phyloP scores from a whole-genome alignment of 2,329 filamentous ascomycete genomes.

The Aureobasidium sp. region DNA sequence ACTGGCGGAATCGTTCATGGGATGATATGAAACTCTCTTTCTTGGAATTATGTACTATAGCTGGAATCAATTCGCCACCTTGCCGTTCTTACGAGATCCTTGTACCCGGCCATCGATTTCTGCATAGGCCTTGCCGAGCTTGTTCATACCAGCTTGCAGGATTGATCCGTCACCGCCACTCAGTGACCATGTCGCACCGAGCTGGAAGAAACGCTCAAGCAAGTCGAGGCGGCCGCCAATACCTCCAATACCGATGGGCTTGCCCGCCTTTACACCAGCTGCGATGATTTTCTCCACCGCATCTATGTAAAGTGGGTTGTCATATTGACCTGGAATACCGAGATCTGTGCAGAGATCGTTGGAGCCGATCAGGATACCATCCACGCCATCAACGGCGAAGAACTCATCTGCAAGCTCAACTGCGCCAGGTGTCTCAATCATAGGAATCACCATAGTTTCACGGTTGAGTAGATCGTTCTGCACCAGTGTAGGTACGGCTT shows the following conservation, averaged over 20 bases:
- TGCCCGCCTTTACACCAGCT: constrained; percentile 44
- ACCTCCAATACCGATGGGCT: constrained; percentile 47
- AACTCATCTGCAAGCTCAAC: constrained; percentile 47
- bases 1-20: not conserved
- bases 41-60: not conserved
- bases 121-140: constrained; percentile 23
- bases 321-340: constrained; percentile 47
- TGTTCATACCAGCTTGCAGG: constrained; percentile 41
- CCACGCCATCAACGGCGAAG: constrained; percentile 46
- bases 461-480: constrained; percentile 39
- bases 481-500: constrained; percentile 27
- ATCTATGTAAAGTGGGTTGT: constrained; percentile 36
- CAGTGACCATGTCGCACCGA: constrained; percentile 45
- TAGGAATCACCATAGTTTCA: constrained; percentile 46
- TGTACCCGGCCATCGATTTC: constrained; percentile 6
- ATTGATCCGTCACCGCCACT: constrained; percentile 41
- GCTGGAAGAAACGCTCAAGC: constrained; percentile 43
- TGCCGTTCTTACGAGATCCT: not conserved
- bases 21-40: not conserved
- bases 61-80: not conserved
- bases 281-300: constrained; percentile 39
- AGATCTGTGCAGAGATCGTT: constrained; percentile 51
- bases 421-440: constrained; percentile 47
- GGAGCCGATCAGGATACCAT: constrained; percentile 48
- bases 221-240: constrained; percentile 43